Conservation (phyloP, 495 filamentous ascomycete species). For the Lindgomyces ingoldianus region DNA sequence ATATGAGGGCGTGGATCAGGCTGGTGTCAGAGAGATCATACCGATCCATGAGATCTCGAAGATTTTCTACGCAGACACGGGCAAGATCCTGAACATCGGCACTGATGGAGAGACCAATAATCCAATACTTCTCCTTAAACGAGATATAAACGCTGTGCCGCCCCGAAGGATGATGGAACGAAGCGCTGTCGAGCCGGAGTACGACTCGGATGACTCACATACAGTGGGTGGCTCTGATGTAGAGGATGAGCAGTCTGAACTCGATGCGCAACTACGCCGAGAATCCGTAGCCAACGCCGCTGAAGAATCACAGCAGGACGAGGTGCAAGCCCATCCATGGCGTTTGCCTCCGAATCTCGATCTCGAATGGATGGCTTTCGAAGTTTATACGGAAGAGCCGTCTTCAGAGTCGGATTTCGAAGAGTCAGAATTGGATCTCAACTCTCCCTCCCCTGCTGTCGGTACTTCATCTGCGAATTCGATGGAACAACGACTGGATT, state of each 20-base stretch:
- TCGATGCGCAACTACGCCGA: slow-evolving; percentile 67
- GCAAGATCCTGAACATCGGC: slow-evolving; percentile 88
- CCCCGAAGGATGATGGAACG: slow-evolving; percentile 66
- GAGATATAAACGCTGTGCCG: slow-evolving; percentile 73
- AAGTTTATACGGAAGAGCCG: slow-evolving; percentile 74
- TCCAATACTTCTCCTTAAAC: slow-evolving; percentile 82
- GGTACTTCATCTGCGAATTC: background rate
- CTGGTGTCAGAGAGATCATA: slow-evolving; percentile 80
- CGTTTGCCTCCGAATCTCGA: slow-evolving; percentile 78
- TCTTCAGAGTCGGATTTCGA: slow-evolving; percentile 46
- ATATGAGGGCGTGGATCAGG: slow-evolving; percentile 69
- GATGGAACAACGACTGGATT: slow-evolving; percentile 8
- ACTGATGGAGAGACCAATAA: slow-evolving; percentile 76
- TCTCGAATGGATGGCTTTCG: slow-evolving; percentile 93
- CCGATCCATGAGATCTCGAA: slow-evolving; percentile 92
- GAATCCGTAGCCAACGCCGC: slow-evolving; percentile 42
- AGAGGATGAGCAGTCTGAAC: slow-evolving; percentile 57
- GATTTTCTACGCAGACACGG: slow-evolving; percentile 97
- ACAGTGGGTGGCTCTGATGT: slow-evolving; percentile 41
- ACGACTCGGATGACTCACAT: slow-evolving; percentile 38
- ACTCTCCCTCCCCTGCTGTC: slow-evolving; percentile 39
- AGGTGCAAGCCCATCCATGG: slow-evolving; percentile 53
- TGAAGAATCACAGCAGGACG: slow-evolving; percentile 7
- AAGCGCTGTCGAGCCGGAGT: slow-evolving; percentile 16
- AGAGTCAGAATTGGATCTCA: slow-evolving; percentile 61